Conservation (phyloP, 1,284 basidiomycete genomes). For the Ustilago nuda region DNA sequence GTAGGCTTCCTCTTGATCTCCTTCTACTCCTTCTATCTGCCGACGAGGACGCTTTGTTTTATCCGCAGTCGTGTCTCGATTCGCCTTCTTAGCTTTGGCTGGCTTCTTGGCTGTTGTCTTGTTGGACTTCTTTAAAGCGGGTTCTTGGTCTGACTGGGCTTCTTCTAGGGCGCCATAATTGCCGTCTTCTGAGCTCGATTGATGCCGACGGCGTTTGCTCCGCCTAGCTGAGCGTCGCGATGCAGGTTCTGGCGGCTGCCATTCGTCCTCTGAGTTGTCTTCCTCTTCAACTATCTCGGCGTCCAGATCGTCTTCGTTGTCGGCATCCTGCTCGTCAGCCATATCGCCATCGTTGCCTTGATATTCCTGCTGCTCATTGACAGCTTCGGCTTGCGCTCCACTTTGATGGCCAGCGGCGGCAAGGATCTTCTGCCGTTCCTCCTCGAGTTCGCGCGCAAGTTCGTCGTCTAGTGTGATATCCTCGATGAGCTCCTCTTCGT, state of each 20-base stretch:
- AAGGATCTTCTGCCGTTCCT: constrained; percentile 36
- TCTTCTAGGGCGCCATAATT: background rate
- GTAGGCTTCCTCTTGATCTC: constrained; percentile 16
- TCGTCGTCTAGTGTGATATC: constrained; percentile 4
- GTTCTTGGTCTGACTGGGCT: background rate
- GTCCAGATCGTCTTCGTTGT: constrained; percentile 3
- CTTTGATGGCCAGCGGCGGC: constrained; percentile 6
- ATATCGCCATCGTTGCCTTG: background rate
- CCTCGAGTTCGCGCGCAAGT: constrained; percentile 32
- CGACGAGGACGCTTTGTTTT: constrained; percentile 1
- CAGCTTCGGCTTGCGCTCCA: background rate
- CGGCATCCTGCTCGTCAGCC: background rate
- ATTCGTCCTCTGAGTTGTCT: constrained; percentile 47
- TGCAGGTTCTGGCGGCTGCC: constrained; percentile 38
- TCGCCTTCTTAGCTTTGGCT: constrained; percentile 15
- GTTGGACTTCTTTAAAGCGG: constrained; percentile 16
- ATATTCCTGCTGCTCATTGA: constrained; percentile 1
- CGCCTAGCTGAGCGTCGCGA: constrained; percentile 5
- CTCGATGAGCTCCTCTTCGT: background rate
- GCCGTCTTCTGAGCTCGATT: constrained; percentile 23
- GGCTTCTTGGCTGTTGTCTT: constrained; percentile 5
- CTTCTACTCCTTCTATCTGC: constrained; percentile 6
- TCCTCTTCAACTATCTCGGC: constrained; percentile 10
- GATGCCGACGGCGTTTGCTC: constrained; percentile 19
- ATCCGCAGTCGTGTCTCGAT: background rate